Base-by-base conservation (phyloP, 257 asterid genomes). In the Solanum lycopersicoides region DNA sequence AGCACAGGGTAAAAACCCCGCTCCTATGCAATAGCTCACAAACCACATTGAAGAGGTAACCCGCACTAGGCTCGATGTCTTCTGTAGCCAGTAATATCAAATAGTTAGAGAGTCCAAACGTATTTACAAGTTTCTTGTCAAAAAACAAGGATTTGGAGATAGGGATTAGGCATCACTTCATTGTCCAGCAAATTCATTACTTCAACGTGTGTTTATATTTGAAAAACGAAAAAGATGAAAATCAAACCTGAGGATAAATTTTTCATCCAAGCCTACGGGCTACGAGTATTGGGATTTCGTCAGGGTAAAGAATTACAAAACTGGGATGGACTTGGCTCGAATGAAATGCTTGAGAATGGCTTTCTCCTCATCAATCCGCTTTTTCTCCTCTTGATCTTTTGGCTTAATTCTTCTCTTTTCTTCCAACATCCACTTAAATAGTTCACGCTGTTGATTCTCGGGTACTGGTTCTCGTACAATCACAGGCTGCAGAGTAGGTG, bases 291-390 rank as follows among this genome's bases (percentile, higher is more conserved):
- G 68, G n/a, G 45, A 35, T 79, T 79, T 44, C 41, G 2, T 80
- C 85, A 50, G 20, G 47, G 45, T 30, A 7, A 5, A n/a, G 30
- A 82, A 82, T 88, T 89, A 94, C 89, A 94, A 82, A 82, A 50
- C 90, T 14, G 97, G 98, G 86, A 92, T 53, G 82, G 94, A 89
- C 86, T 94, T 95, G 87, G 97, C 90, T 71, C 95, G 92, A 89
- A 96, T 94, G 14, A 94, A 94, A 91, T 94, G 96, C 86, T 96
- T 96, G 20, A 96, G 95, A 91, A 93, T 66, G 80, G 95, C 95
- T 88, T 95, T 96, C 91, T 96, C 99, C 91, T 94, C 99, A n/a
- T 96, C 98, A 32, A 92, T 93, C 69, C 91, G 95, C 45, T 88
- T 95, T 87, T 86, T 95, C 95, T 96, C 99, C 86, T 91, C 95